Base-by-base conservation (phyloP, 495 filamentous ascomycete species). In the Hypoxylon subgilvum region DNA sequence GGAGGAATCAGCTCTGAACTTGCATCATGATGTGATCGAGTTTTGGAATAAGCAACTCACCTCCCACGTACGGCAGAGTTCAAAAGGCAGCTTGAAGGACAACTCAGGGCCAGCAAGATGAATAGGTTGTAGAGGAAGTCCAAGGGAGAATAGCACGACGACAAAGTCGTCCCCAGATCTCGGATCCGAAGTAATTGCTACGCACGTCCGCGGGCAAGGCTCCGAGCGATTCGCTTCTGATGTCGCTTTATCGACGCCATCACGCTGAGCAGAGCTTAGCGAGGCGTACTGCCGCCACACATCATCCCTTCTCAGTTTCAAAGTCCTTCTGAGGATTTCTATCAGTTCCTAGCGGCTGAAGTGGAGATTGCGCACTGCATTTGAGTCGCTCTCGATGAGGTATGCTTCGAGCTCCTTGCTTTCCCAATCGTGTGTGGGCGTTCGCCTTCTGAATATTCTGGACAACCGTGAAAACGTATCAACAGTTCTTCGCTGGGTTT, bases 21-120 rank as follows among this genome's bases (percentile, higher is more conserved):
- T n/a, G n/a, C n/a, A n/a, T n/a, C n/a, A n/a, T n/a, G n/a, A n/a
- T n/a, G n/a, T n/a, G n/a, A n/a, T n/a, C n/a, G n/a, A n/a, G n/a
- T n/a, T 17, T 45, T 13, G 12, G 13, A 8, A 19, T 31, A 22
- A 7, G 14, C 22, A 17, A 34, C 55, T 53, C 32, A 60, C 57
- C 22, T 53, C 57, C 57, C 50, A 54, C 12, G 36, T 61, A 1
- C 57, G 57, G 9, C 57, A 61, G 9, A 49, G 28, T 7, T 61
- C 49, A 19, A 43, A 61, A 1, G 49, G 3, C 16, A 61, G 54
- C 38, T 53, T 35, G 6, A 43, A 61, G 28, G 44, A 21, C 1
- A 16, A 22, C 1, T 1, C 12, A 2, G 10, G 22, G 4, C 3
- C 34, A 1, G 23, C 38, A 3, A 61, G 36, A 21, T 61, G 36